Base-by-base conservation (phyloP, 2,329 filamentous ascomycete genomes). In the Xylariaceae sp. region DNA sequence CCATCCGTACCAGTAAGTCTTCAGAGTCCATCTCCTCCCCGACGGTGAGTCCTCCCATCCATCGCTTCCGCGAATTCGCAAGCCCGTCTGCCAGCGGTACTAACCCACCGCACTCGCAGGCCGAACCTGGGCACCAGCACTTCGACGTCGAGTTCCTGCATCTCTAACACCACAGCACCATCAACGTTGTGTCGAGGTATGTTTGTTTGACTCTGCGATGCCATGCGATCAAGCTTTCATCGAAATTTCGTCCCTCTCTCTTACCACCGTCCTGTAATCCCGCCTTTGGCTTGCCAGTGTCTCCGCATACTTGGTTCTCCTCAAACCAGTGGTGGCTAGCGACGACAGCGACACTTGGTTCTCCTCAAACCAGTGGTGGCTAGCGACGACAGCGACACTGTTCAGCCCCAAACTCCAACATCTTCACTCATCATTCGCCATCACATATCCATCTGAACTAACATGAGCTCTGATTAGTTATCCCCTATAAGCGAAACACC, bases 181-280 rank as follows among this genome's bases (percentile, higher is more conserved):
- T 67, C 66, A 51, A 54, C 60, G 57, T 53, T 59, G 54, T 60
- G 55, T 60, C 63, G 57, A 62, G 60, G 73, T 75, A 67, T 71
- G 73, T 71, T 56, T 55, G 60, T 58, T 52, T 58, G 59, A 59
- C 54, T 58, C 65, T 59, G 44, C 53, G 53, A 53, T 54, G 58
- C 48, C 57, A 68, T 66, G 73, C 72, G 72, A 75, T 72, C 70
- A 60, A 61, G 52, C 40, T 38, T 61, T 47, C 49, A 48, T 55
- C 47, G 42, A 45, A 57, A 55, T 62, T 58, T 46, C 54, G 45
- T 39, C 59, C 54, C 57, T 55, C 56, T 47, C 53, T 54, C 49
- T 52, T 48, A 44, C 39, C 50, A 34, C 52, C 47, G 47, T 54
- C 49, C 34, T 51, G 56, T 41, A 50, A 59, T 50, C 31, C 45